Conservation (phyloP, 139 green algal genomes). For the Pleodorina starrii region DNA sequence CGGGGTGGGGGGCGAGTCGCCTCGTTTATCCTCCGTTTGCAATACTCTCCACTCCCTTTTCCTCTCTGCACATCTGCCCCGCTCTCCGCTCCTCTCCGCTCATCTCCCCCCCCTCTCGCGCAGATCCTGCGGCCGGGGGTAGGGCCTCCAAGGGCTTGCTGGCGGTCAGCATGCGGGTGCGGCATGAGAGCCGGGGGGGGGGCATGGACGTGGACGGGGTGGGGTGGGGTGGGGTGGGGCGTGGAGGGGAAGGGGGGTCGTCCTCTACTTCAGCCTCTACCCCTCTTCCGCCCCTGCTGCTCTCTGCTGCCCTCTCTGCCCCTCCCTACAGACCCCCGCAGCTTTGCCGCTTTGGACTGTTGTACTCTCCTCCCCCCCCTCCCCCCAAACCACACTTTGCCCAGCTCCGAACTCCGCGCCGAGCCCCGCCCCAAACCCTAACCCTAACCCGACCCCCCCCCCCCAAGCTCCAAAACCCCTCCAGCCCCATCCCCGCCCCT, state of each 20-base stretch:
- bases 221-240: neutral
- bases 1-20: no score
- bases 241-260: neutral
- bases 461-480: no score
- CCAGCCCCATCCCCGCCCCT: neutral
- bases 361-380: no score
- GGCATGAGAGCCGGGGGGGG: neutral
- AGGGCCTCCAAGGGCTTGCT: neutral
- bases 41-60: neutral
- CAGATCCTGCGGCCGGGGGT: neutral
- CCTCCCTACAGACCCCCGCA: neutral
- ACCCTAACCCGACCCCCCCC: no score
- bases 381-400: no score
- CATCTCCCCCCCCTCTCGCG: neutral
- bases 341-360: no score
- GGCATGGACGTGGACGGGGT: neutral
- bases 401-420: no score
- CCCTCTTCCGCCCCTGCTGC: neutral
- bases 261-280: no score
- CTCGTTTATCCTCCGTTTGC: neutral
- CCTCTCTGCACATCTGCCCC: neutral
- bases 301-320: neutral
- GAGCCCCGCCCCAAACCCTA: no score
- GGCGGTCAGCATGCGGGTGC: slow-evolving; percentile 26
- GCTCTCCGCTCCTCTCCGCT: neutral